Conservation (phyloP, 495 filamentous ascomycete species). For the Penicillium coprophilum region DNA sequence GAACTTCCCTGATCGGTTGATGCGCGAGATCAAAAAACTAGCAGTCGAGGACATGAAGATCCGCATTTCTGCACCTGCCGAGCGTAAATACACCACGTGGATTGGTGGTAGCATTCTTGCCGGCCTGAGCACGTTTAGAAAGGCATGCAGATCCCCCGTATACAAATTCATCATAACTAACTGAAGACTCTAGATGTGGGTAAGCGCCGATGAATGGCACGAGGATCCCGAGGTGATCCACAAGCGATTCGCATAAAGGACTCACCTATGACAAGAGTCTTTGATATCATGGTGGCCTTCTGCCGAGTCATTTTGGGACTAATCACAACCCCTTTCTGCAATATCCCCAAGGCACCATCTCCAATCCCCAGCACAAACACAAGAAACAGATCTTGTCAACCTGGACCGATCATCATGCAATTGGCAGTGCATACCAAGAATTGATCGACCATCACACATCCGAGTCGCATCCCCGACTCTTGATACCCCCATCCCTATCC, state of each 20-base stretch:
- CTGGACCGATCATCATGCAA: slow-evolving; percentile 1
- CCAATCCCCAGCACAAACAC: background rate
- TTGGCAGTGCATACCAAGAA: slow-evolving; percentile 12
- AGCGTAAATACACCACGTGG: slow-evolving; percentile 98
- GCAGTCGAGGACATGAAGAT: slow-evolving; percentile 99
- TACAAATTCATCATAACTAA: slow-evolving; percentile 13
- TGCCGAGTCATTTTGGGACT: background rate
- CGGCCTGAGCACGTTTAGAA: slow-evolving; percentile 95
- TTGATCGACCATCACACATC: slow-evolving; percentile 22
- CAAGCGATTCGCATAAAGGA: slow-evolving; percentile 79
- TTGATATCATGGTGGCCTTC: background rate
- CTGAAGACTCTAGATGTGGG: slow-evolving; percentile 80
- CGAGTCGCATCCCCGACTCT: slow-evolving; percentile 33
- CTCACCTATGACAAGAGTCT: background rate
- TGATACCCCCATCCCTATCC: slow-evolving; percentile 40
- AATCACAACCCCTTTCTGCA: background rate
- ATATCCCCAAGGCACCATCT: background rate
- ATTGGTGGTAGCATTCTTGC: slow-evolving; percentile 98
- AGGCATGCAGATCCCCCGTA: slow-evolving; percentile 62
- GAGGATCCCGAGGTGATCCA: slow-evolving; percentile 99
- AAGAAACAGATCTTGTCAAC: slow-evolving; percentile 5
- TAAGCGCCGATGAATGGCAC: slow-evolving; percentile 98
- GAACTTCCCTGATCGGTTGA: slow-evolving; percentile 92
- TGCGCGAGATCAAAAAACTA: slow-evolving; percentile 86
- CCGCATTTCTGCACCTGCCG: slow-evolving; percentile 95